Evolutionary conservation across 2,329 filamentous ascomycete species (phyloP).

Genomic region (Phaeosphaeriaceae sp.): DNA sequence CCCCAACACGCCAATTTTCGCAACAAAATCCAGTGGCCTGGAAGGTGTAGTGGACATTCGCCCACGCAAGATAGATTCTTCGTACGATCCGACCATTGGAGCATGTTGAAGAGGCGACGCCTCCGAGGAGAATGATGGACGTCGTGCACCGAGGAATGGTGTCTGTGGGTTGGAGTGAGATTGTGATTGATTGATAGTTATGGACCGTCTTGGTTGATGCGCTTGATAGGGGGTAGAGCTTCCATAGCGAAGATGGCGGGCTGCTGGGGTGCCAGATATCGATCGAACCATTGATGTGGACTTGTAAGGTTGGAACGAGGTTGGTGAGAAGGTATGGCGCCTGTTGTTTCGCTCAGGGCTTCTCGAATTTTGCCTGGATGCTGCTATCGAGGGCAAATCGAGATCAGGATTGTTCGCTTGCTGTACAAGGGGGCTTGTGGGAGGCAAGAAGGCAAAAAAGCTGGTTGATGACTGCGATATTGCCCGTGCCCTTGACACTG

Average conservation of each 20-base stretch:
- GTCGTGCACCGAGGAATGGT: conserved; percentile 58
- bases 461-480: conserved; percentile 68
- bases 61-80: conserved; percentile 92
- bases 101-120: conserved; percentile 82
- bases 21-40: conserved; percentile 88
- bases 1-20: conserved; percentile 92
- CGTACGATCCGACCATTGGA: conserved; percentile 96
- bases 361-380: conserved; percentile 43
- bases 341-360: conserved; percentile 61
- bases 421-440: conserved; percentile 90
- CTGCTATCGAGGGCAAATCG: conserved; percentile 62
- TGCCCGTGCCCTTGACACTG: conserved; percentile 52
- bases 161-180: conserved; percentile 52
- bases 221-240: conserved; percentile 72
- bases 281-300: conserved; percentile 48
- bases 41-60: conserved; percentile 97
- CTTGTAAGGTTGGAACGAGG: conserved; percentile 59
- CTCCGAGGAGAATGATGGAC: conserved; percentile 77
- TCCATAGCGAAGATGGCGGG: conserved; percentile 61
- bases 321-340: conserved; percentile 75
- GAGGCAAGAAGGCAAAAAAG: conserved; percentile 83
- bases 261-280: conserved; percentile 38
- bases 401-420: conserved; percentile 84
- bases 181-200: conserved; percentile 61
- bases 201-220: conserved; percentile 77